Base-by-base conservation (phyloP, 768 basidiomycete species). In the Aureoboletus auriporus region DNA sequence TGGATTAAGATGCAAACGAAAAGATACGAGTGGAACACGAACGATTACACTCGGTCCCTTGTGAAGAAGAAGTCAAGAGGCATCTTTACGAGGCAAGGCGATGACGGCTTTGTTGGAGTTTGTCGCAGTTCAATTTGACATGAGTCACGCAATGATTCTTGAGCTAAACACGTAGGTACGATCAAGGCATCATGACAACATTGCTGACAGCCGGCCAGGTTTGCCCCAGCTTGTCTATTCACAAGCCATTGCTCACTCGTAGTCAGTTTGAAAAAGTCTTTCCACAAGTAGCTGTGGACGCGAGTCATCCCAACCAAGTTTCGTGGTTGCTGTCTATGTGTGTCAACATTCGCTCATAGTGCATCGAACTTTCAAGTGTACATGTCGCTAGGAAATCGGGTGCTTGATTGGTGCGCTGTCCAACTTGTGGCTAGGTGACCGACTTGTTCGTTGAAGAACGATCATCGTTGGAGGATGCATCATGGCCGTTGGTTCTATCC, bases 181-280 rank as follows among this genome's bases (percentile, higher is more conserved):
- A 84, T 56, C 84, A 84, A 59, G 83, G 82, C 38, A 83, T 84
- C 29, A 82, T 85, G 82, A 78, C 77, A n/a, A 79, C 82, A 14
- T 67, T 84, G 17, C 64, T 85, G 40, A 82, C 77, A 4, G 75
- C 83, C 0, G 67, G 68, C 39, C 75, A 78, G 68, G 78, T 78
- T 47, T 17, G 46, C 20, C 31, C 28, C 29, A 9, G 28, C 6
- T 5, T 10, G 42, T 44, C 34, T 39, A 33, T 20, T 13, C 39
- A 13, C n/a, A 37, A 7, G 4, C 17, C 43, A 45, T 29, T 20
- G n/a, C 28, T 55, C 42, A 63, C 37, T 23, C 20, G 20, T 36
- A 23, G 23, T 8, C 27, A 82, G 70, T 86, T 85, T 46, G 79
- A 80, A 53, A 75, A 67, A 27, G 71, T 72, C 1, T 84, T 84